phyloP scores from a whole-genome alignment of 148 eudicot genomes.

The Dianthus caryophyllus region DNA sequence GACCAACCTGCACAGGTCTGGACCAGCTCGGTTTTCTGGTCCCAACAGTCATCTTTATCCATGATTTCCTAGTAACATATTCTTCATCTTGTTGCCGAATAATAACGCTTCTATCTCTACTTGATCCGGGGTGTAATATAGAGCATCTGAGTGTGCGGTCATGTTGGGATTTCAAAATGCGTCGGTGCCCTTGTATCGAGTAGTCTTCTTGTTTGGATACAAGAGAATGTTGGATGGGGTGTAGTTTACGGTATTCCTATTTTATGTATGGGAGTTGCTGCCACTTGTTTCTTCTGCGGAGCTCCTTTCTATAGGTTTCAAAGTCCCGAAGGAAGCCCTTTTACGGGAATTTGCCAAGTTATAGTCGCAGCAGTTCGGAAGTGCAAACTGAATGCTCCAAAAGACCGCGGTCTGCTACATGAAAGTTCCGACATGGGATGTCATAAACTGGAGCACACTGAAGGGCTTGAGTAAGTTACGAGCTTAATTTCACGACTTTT shows the following conservation, averaged over 20 bases:
- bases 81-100: too few relatives aligned
- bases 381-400: constrained; percentile 22
- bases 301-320: constrained; percentile 35
- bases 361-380: constrained; percentile 34
- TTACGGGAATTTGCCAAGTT: constrained; percentile 36
- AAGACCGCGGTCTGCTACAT: constrained; percentile 31
- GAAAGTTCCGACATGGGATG: constrained; percentile 41
- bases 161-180: too few relatives aligned
- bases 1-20: too few relatives aligned
- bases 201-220: constrained; percentile 40
- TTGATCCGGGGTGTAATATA: too few relatives aligned
- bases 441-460: constrained; percentile 43
- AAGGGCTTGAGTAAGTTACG: constrained; percentile 31
- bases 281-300: constrained; percentile 35
- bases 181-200: constrained; percentile 31
- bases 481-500: not conserved
- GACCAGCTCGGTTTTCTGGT: too few relatives aligned
- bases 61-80: too few relatives aligned
- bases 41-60: too few relatives aligned
- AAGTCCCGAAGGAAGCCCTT: constrained; percentile 37
- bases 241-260: constrained; percentile 37
- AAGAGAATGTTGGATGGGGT: constrained; percentile 44
- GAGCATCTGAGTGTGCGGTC: too few relatives aligned
- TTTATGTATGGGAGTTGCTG: constrained; percentile 33
- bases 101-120: too few relatives aligned